Base-by-base conservation (phyloP, 2,329 filamentous ascomycete species). In the Cercospora zeina region DNA sequence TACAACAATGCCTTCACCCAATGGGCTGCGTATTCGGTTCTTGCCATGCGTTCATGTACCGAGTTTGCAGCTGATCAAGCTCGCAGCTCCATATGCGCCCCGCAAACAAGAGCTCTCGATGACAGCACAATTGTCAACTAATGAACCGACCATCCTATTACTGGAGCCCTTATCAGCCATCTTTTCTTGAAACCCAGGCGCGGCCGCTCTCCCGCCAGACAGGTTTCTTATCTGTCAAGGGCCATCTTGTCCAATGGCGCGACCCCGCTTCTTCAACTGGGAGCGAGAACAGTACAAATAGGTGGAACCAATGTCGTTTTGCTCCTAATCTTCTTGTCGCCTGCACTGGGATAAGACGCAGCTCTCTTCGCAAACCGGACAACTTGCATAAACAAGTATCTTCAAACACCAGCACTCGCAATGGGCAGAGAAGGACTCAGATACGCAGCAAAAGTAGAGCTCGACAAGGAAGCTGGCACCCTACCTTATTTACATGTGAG, bases 361-460 rank as follows among this genome's bases (percentile, higher is more conserved):
- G 27, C 49, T 53, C 49, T 34, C 27, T 30, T 19, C 9, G 10
- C 14, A 53, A 21, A 10, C 11, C 27, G 13, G 27, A 21, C 14
- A 8, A 36, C 31, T 42, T 21, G n/a, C n/a, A 24, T 24, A 16
- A 51, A 33, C 33, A 51, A 59, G 34, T 21, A 53, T 27, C 1
- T 2, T 21, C 33, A 8, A 24, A 33, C 30, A 39, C 4, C 56
- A 34, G 11, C 7, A 53, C 19, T 30, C 37, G 65, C 68, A 33
- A 84, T 84, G 81, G 77, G 79, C 53, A 77, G 77, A 72, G 72
- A 79, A 70, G 84, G 78, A 39, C 87, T 93, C 67, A 85, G 90
- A 61, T 90, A 87, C 36, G 87, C 87, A 16, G 84, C 89, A 60
- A 89, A 88, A 73, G 88, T 93, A 47, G 87, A 88, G 71, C 79